These are phyloP conservation scores for Ceratobasidium sp. DNA, from an alignment of 1,284 basidiomycete genomes.

Conservation along the genomic window DNA sequence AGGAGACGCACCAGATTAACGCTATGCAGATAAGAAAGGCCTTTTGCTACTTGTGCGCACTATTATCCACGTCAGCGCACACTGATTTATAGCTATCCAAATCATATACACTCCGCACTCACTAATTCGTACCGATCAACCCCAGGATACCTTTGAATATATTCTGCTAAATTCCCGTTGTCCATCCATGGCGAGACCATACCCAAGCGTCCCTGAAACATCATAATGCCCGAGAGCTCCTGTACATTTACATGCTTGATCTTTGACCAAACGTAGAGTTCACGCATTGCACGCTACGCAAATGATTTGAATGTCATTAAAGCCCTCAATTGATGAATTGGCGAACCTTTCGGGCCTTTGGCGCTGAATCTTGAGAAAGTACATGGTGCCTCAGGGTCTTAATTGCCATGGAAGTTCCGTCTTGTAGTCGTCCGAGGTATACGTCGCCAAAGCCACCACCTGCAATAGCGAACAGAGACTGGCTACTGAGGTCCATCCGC, in stretches of 20 bases:
- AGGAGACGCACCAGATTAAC: neutral
- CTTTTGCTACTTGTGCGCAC: conserved; percentile 9
- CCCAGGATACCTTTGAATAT: conserved; percentile 1
- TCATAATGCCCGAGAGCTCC: conserved; percentile 9
- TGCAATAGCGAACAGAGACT: neutral
- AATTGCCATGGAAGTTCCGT: conserved; percentile 8
- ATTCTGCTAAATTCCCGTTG: conserved; percentile 17
- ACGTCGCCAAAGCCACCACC: conserved; percentile 28
- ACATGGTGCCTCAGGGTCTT: conserved; percentile 9
- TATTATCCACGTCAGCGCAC: neutral
- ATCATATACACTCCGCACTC: neutral
- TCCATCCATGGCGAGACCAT: conserved; percentile 32
- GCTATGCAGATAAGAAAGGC: conserved; percentile 14
- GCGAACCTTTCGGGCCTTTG: conserved; percentile 25
- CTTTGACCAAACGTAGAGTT: conserved; percentile 26
- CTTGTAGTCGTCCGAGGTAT: neutral
- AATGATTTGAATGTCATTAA: neutral
- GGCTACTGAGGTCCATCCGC: neutral
- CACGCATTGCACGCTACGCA: conserved; percentile 30
- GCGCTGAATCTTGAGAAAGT: neutral
- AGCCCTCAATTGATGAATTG: neutral
- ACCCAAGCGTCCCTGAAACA: conserved; percentile 27
- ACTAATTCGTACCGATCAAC: conserved; percentile 13
- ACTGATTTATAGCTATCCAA: neutral
- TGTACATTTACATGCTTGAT: conserved; percentile 5